Evolutionary conservation across 2,329 filamentous ascomycete genomes (phyloP).

Genomic region (Colletotrichum gloeosporioides): DNA sequence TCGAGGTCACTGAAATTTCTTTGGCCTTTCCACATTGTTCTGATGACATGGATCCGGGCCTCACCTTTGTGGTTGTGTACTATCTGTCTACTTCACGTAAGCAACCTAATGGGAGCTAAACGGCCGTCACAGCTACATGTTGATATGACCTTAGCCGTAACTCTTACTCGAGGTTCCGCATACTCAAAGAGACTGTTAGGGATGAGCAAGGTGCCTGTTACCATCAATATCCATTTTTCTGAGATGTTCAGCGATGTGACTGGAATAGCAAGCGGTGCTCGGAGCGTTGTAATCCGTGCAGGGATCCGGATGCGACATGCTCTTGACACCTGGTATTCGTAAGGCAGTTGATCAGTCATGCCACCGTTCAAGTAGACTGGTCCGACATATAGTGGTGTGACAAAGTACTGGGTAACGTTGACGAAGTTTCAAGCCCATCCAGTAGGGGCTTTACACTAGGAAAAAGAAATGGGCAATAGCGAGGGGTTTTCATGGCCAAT

Average conservation of each 20-base stretch:
- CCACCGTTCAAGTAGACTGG: background rate
- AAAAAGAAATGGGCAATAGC: no score
- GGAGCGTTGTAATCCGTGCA: background rate
- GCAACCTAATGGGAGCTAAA: background rate
- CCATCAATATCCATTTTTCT: background rate
- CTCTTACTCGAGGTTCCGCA: background rate
- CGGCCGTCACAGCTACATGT: background rate
- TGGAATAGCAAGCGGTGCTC: background rate
- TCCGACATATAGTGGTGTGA: background rate
- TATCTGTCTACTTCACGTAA: background rate
- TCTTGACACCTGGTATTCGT: background rate
- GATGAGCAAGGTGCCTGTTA: background rate
- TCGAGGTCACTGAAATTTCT: background rate
- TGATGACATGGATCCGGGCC: accelerated
- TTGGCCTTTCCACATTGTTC: background rate
- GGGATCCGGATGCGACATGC: background rate
- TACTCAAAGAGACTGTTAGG: background rate
- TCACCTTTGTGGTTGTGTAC: background rate
- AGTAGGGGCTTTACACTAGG: no score
- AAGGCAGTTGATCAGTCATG: background rate
- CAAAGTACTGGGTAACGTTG: background rate
- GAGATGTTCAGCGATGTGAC: background rate
- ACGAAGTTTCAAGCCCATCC: no score
- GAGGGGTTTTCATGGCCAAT: no score
- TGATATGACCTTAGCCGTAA: background rate